Base-by-base conservation (phyloP, 164 flowering plant genomes). In the Vitis rotundifolia region DNA sequence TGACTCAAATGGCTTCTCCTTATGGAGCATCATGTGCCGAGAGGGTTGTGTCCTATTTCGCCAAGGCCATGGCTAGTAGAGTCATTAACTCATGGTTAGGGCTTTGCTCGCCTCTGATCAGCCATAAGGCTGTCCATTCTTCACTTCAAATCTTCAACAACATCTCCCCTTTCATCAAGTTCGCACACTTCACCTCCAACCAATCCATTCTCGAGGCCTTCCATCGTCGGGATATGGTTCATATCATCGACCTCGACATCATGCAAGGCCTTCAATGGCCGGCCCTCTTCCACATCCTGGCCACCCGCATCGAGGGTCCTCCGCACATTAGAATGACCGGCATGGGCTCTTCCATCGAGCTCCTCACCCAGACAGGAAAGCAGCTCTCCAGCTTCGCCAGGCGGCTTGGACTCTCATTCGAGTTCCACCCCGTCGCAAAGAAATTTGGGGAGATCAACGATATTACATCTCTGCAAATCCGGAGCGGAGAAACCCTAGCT, bases 231-330 rank as follows among this genome's bases (percentile, higher is more conserved):
- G 82, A 83, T 8, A 73, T 84, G 67, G 87, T 91, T 67, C 97
- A 91, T 69, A 86, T 91, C 65, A 78, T 89, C 10, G 97, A 91
- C 76, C 77, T 91, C 0, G 97, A 91, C 63, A 82, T 91, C 80
- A 89, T 89, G 93, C 93, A 91, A 68, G 97, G 92, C 18, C 58
- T 85, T 52, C 97, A 91, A 73, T 91, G 97, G 97, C 97, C 93
- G 0, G 88, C 88, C 4, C 61, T 91, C 13, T 87, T 91, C 51
- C 92, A 91, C 76, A 86, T 87, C 70, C 84, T 91, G 0, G 89
- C 93, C 1, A 86, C 88, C 0, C 77, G 93, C 13, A 51, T 75
- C 0, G 91, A 87, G 59, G 93, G 93, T 8, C 85, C 93, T 0
- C 91, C 96, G 0, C 86, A 84, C 10, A 71, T 91, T 14, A 61